Evolutionary conservation across 1,139 yeast genomes (phyloP).

Genomic region (Geotrichum carabidarum): DNA sequence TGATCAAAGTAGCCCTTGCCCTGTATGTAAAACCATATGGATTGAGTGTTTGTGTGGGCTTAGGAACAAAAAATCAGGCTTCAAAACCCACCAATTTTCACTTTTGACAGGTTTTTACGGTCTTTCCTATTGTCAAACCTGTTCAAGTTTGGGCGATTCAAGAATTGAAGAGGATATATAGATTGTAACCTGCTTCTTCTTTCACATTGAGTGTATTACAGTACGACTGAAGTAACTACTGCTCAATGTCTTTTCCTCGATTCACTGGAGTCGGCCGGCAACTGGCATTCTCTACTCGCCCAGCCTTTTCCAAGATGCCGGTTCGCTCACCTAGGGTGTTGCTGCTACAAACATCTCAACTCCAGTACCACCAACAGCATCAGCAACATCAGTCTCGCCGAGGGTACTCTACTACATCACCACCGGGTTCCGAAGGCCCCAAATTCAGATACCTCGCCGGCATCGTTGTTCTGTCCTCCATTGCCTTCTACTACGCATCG

Average conservation of each 20-base stretch:
- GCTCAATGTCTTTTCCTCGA: neutral
- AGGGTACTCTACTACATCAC: constrained; percentile 4
- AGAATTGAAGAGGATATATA: too few species aligned
- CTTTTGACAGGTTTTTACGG: too few species aligned
- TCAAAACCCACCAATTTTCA: too few species aligned
- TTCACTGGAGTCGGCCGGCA: neutral
- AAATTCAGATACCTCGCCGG: constrained; percentile 34
- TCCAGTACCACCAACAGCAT: neutral
- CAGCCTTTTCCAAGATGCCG: neutral
- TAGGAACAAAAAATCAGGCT: too few species aligned
- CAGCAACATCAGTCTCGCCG: neutral
- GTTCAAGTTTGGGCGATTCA: too few species aligned
- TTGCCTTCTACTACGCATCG: constrained; percentile 49
- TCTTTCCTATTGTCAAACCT: too few species aligned
- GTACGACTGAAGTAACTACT: too few species aligned
- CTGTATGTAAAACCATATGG: neutral
- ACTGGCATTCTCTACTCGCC: neutral
- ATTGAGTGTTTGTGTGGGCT: too few species aligned
- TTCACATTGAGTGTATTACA: too few species aligned
- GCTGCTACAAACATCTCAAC: neutral
- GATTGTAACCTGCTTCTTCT: too few species aligned
- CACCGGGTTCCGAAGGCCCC: constrained; percentile 28
- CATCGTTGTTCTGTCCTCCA: constrained; percentile 38
- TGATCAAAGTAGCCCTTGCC: neutral
- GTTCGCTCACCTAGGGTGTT: neutral